Percentiles rank a stretch among this genome's conserved stretches.
Conservation (phyloP, 164 flowering plant species). For the Cinnamomum chago region DNA sequence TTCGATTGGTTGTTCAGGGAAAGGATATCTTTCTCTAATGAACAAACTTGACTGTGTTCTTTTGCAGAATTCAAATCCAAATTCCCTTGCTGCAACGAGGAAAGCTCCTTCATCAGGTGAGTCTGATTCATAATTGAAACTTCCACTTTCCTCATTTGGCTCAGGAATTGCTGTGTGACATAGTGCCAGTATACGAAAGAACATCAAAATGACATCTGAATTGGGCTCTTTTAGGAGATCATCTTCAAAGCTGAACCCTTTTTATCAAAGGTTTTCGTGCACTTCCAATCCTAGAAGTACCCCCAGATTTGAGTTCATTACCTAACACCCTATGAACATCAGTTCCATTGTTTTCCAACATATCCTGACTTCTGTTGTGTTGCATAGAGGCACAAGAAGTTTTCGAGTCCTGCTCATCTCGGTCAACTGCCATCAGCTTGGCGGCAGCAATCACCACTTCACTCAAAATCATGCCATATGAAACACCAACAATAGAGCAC, state of each 20-base stretch:
- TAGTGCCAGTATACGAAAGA: too few relatives aligned
- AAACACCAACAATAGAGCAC: slow-evolving; percentile 71
- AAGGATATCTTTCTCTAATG: too few relatives aligned
- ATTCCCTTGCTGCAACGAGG: too few relatives aligned
- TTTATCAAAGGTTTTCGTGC: slow-evolving; percentile 38
- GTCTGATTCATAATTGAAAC: too few relatives aligned
- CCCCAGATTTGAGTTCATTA: slow-evolving; percentile 61
- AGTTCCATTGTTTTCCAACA: slow-evolving; percentile 32
- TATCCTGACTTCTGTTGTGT: slow-evolving; percentile 4
- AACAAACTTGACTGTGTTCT: too few relatives aligned
- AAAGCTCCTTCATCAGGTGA: too few relatives aligned
- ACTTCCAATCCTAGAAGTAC: slow-evolving; percentile 28
- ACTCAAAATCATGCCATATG: slow-evolving; percentile 67
- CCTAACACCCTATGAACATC: slow-evolving; percentile 34
- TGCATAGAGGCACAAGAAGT: slow-evolving; percentile 7
- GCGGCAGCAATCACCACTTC: slow-evolving; percentile 76
- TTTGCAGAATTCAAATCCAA: too few relatives aligned
- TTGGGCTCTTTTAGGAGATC: slow-evolving; percentile 60
- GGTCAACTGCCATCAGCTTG: slow-evolving; percentile 27
- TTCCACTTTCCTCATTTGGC: too few relatives aligned
- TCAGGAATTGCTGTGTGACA: too few relatives aligned
- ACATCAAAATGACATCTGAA: slow-evolving; percentile 49
- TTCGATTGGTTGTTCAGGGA: too few relatives aligned
- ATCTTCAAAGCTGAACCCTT: slow-evolving; percentile 71
- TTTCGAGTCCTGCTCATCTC: slow-evolving; percentile 11